Evolutionary conservation across 2,329 filamentous ascomycete genomes (phyloP).

Genomic region (Exutisphaerella laricina): DNA sequence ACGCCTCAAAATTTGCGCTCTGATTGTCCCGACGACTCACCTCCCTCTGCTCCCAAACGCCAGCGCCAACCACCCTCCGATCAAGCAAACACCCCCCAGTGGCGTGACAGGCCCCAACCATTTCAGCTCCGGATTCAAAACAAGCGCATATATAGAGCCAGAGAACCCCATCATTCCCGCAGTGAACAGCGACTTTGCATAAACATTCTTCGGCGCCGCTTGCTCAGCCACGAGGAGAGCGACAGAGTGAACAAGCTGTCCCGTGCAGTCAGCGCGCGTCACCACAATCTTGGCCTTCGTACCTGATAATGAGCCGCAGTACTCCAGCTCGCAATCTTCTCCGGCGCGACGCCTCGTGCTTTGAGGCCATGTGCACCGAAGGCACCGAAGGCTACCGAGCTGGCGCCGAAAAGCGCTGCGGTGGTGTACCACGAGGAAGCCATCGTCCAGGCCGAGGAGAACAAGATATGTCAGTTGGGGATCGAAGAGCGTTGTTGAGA

Average conservation of each 20-base stretch:
- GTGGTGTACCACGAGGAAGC: slow-evolving; percentile 52
- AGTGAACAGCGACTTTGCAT: slow-evolving; percentile 52
- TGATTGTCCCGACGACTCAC: too few relatives aligned
- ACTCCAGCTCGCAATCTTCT: slow-evolving; percentile 54
- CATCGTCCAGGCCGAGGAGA: slow-evolving; percentile 3
- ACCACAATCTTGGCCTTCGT: too few relatives aligned
- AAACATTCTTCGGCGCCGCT: slow-evolving; percentile 48
- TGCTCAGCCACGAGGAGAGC: slow-evolving; percentile 53
- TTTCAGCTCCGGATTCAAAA: slow-evolving; percentile 57
- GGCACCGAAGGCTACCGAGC: slow-evolving; percentile 57
- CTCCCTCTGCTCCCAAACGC: slow-evolving; percentile 38
- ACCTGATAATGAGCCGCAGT: slow-evolving; percentile 66
- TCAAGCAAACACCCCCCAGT: slow-evolving; percentile 58
- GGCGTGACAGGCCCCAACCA: slow-evolving; percentile 60
- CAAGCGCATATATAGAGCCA: slow-evolving; percentile 59
- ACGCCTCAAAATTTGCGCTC: too few relatives aligned
- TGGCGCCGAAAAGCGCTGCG: slow-evolving; percentile 58
- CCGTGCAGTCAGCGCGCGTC: neutral
- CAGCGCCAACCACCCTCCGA: slow-evolving; percentile 57
- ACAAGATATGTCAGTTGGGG: too few relatives aligned
- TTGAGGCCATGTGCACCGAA: slow-evolving; percentile 66
- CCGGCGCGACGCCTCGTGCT: slow-evolving; percentile 54
- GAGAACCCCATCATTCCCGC: slow-evolving; percentile 62
- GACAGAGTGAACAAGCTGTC: slow-evolving; percentile 57
- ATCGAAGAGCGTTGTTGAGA: too few relatives aligned